Evolutionary conservation across 2,329 filamentous ascomycete species (phyloP).

Genomic region (Herpotrichia juniperi): DNA sequence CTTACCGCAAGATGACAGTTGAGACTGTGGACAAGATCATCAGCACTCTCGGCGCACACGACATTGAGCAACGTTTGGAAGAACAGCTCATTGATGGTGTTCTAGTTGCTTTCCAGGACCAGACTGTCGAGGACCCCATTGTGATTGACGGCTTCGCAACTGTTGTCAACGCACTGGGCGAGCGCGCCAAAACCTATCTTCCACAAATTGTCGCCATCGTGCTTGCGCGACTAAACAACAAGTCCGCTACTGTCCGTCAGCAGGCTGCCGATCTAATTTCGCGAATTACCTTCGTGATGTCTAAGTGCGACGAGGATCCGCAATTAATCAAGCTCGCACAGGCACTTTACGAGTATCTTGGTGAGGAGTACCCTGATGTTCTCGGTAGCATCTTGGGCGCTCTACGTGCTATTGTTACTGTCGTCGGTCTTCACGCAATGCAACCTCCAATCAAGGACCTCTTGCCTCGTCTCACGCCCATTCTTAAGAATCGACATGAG

Average conservation of each 20-base stretch:
- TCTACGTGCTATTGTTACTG: conserved; percentile 93
- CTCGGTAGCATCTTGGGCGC: conserved; percentile 95
- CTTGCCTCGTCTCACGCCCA: conserved; percentile 93
- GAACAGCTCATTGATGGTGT: conserved; percentile 95
- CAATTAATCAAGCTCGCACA: conserved; percentile 94
- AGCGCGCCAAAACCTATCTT: conserved; percentile 92
- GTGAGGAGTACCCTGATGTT: conserved; percentile 98
- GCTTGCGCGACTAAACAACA: conserved; percentile 96
- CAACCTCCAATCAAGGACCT: conserved; percentile 97
- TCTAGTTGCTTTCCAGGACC: conserved; percentile 95
- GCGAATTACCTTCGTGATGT: conserved; percentile 98
- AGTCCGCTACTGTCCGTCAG: conserved; percentile 93
- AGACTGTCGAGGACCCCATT: conserved; percentile 93
- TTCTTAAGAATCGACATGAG: conserved; percentile 95
- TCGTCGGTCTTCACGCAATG: conserved; percentile 98
- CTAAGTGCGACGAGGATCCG: conserved; percentile 94
- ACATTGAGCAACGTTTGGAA: conserved; percentile 90
- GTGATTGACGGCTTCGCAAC: conserved; percentile 98
- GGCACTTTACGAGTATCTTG: conserved; percentile 96
- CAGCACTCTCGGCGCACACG: conserved; percentile 88
- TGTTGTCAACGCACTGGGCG: conserved; percentile 92
- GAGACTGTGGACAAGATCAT: conserved; percentile 98
- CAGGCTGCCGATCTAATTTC: conserved; percentile 97
- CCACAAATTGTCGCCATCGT: conserved; percentile 97
- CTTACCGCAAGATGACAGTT: conserved; percentile 98